phyloP scores from a whole-genome alignment of 345 rosid species.

The Salix dunnii region DNA sequence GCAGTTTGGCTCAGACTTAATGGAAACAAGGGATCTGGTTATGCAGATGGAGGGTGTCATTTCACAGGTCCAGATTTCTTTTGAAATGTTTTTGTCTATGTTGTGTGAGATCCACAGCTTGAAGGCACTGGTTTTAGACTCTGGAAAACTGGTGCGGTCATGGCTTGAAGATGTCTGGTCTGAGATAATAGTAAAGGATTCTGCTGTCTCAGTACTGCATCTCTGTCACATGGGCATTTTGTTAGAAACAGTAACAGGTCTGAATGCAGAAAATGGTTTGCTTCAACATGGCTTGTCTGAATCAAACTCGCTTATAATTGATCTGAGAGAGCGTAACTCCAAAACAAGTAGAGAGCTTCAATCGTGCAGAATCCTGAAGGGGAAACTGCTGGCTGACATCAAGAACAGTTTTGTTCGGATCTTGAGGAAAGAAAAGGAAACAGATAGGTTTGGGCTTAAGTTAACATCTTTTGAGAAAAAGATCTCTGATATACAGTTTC shows the following conservation, averaged over 20 bases:
- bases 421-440: conserved; percentile 75
- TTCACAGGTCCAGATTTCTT: conserved; percentile 44
- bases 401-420: conserved; percentile 74
- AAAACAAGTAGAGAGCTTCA: conserved; percentile 77
- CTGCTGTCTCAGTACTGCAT: conserved; percentile 83
- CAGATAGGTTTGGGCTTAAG: conserved; percentile 53
- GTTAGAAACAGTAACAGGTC: conserved; percentile 76
- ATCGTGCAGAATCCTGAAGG: conserved; percentile 63
- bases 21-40: conserved; percentile 50
- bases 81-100: conserved; percentile 40
- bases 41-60: conserved; percentile 54
- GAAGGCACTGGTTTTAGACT: conserved; percentile 51
- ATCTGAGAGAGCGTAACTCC: conserved; percentile 67
- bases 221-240: conserved; percentile 87
- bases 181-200: conserved; percentile 77
- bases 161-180: conserved; percentile 95
- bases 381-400: conserved; percentile 76
- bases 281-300: conserved; percentile 72
- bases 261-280: conserved; percentile 80
- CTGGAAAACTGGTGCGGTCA: conserved; percentile 47
- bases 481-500: conserved; percentile 61
- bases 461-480: conserved; percentile 64
- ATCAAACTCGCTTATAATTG: conserved; percentile 62
- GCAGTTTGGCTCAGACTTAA: conserved; percentile 52
- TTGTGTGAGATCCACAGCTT: conserved; percentile 44